Percentiles rank a stretch among this genome's conserved stretches.
Evolutionary conservation across 2,329 filamentous ascomycete genomes (phyloP).

Genomic region (Penicillium paneum): DNA sequence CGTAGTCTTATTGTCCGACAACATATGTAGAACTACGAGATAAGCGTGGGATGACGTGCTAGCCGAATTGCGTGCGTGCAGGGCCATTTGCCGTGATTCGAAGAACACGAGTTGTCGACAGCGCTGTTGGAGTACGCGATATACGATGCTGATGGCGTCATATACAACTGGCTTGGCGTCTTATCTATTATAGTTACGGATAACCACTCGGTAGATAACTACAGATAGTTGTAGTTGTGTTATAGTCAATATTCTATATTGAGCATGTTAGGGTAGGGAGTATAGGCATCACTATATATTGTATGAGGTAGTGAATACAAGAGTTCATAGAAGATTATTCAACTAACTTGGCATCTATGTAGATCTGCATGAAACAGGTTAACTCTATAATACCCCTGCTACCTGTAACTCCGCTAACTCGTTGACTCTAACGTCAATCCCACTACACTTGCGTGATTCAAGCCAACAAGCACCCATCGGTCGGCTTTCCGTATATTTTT

Average conservation of each 20-base stretch:
- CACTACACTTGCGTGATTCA: slow-evolving; percentile 26
- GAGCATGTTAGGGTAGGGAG: not conserved
- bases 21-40: not conserved
- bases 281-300: too few species aligned
- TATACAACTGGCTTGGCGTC: not conserved
- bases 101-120: not conserved
- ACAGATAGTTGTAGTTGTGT: too few species aligned
- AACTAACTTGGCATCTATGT: not conserved
- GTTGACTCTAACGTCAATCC: slow-evolving; percentile 24
- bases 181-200: too few species aligned
- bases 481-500: not conserved
- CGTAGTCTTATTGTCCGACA: not conserved
- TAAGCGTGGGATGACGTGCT: slow-evolving; percentile 7
- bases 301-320: too few species aligned
- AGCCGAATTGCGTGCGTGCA: not conserved
- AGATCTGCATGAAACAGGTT: not conserved
- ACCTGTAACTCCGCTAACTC: slow-evolving; percentile 1
- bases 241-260: not conserved
- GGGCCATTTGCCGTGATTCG: not conserved
- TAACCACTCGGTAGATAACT: too few species aligned
- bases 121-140: not conserved
- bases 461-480: not conserved
- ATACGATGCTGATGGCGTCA: not conserved
- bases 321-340: too few species aligned
- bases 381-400: not conserved